Percentiles rank a stretch among this genome's conserved stretches.
These are phyloP conservation scores for Catharanthus roseus DNA, from an alignment of 257 asterid species.

Conservation along the genomic window DNA sequence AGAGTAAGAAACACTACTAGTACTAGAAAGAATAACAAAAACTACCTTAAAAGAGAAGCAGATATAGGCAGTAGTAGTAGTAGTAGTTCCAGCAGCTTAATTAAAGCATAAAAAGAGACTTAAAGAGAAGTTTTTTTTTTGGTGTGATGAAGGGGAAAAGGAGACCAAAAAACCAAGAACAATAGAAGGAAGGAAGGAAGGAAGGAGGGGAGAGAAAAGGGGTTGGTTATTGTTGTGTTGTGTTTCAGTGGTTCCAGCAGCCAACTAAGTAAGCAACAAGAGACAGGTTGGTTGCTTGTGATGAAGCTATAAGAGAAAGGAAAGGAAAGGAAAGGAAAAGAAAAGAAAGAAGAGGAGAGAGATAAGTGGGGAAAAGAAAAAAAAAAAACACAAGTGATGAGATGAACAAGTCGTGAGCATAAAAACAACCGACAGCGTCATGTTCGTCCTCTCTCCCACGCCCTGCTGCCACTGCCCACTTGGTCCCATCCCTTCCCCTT, in stretches of 20 bases:
- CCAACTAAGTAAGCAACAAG: conserved; percentile 77
- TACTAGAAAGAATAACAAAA: neutral
- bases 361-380: conserved; percentile 28
- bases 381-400: conserved; percentile 15
- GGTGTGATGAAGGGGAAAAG: no score
- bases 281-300: conserved; percentile 95
- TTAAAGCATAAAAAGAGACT: conserved; percentile 2
- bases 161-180: neutral
- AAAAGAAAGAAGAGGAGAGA: neutral
- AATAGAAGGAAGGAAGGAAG: neutral
- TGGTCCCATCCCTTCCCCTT: conserved; percentile 55
- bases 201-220: neutral
- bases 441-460: conserved; percentile 99
- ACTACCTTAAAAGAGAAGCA: conserved; percentile 20
- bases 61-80: no score
- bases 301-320: conserved; percentile 39
- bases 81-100: conserved; percentile 13
- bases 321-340: conserved; percentile 20
- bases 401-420: conserved; percentile 38
- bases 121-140: neutral
- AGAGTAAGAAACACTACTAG: neutral
- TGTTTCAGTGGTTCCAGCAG: conserved; percentile 56
- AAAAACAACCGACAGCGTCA: conserved; percentile 95
- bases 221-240: neutral
- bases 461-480: conserved; percentile 97